Evolutionary conservation across 257 asterid species (phyloP).

Genomic region (Pogostemon cablin): DNA sequence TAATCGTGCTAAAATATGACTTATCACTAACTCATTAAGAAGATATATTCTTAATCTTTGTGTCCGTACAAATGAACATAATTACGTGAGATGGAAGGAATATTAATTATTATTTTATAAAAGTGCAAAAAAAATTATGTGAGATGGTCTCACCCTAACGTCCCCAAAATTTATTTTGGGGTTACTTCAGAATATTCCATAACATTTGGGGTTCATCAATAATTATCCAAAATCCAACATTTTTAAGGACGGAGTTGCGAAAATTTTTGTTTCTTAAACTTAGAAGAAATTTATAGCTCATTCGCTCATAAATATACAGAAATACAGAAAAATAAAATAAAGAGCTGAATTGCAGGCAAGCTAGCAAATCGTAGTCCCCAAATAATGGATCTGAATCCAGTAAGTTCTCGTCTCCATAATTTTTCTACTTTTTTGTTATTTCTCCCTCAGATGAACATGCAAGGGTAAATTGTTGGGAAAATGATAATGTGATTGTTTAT

Average conservation of each 20-base stretch:
- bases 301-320: slow-evolving; percentile 1
- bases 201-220: slow-evolving; percentile 19
- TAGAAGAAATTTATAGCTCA: background rate
- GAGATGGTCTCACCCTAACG: too few relatives aligned
- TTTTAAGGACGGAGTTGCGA: slow-evolving; percentile 21
- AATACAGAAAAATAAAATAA: slow-evolving; percentile 13
- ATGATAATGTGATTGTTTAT: slow-evolving; percentile 21
- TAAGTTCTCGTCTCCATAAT: slow-evolving; percentile 26
- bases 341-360: slow-evolving; percentile 30
- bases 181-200: background rate
- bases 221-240: slow-evolving; percentile 23
- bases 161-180: background rate
- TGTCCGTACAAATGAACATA: too few relatives aligned
- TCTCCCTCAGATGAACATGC: background rate
- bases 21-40: too few relatives aligned
- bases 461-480: background rate
- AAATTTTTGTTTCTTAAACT: background rate
- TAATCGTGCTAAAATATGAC: too few relatives aligned
- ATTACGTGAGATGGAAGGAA: too few relatives aligned
- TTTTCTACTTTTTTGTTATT: background rate
- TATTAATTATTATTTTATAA: too few relatives aligned
- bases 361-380: slow-evolving; percentile 26
- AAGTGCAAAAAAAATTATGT: too few relatives aligned
- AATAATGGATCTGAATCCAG: slow-evolving; percentile 46
- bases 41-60: too few relatives aligned